A percentile compares a stretch with the other conserved stretches of the same genome.
phyloP scores from a whole-genome alignment of 768 basidiomycete genomes.

The Russula vinacea region DNA sequence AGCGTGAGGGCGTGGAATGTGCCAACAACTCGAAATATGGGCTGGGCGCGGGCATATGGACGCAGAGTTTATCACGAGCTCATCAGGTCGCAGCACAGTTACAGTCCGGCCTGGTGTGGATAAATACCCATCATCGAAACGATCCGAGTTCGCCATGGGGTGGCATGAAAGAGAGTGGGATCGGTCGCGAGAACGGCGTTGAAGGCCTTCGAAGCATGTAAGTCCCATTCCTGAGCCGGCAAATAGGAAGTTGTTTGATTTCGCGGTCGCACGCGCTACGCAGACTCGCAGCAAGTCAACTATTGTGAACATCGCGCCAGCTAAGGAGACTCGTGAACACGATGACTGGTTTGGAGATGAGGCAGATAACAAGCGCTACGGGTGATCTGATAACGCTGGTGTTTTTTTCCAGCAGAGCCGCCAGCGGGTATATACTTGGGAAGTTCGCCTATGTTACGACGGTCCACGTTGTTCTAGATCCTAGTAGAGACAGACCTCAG shows the following conservation, averaged over 20 bases:
- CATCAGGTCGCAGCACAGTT: constrained; percentile 70
- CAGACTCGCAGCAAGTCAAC: constrained; percentile 85
- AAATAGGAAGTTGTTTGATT: constrained; percentile 8
- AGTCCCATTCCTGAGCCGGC: constrained; percentile 34
- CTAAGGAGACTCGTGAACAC: constrained; percentile 51
- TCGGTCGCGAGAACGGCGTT: constrained; percentile 81
- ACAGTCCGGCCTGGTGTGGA: constrained; percentile 78
- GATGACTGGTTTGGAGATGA: constrained; percentile 81
- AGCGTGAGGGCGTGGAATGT: constrained; percentile 60
- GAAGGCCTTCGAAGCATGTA: constrained; percentile 82
- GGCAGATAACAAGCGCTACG: constrained; percentile 57
- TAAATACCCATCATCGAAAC: constrained; percentile 87
- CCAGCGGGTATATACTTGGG: too few relatives aligned
- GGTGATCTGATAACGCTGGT: constrained; percentile 40
- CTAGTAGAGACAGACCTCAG: too few relatives aligned
- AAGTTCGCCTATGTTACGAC: too few relatives aligned
- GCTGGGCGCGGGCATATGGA: constrained; percentile 80
- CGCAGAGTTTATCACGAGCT: constrained; percentile 66
- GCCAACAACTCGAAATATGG: constrained; percentile 81
- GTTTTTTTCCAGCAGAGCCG: too few relatives aligned
- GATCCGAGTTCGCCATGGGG: constrained; percentile 91
- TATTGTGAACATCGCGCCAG: constrained; percentile 66
- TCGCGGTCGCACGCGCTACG: background rate
- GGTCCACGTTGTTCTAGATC: too few relatives aligned
- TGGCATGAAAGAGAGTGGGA: constrained; percentile 87